A percentile compares a stretch with the other conserved stretches of the same genome.
Evolutionary conservation across 345 rosid species (phyloP).

Genomic region (thale cress (Arabidopsis thaliana)): DNA sequence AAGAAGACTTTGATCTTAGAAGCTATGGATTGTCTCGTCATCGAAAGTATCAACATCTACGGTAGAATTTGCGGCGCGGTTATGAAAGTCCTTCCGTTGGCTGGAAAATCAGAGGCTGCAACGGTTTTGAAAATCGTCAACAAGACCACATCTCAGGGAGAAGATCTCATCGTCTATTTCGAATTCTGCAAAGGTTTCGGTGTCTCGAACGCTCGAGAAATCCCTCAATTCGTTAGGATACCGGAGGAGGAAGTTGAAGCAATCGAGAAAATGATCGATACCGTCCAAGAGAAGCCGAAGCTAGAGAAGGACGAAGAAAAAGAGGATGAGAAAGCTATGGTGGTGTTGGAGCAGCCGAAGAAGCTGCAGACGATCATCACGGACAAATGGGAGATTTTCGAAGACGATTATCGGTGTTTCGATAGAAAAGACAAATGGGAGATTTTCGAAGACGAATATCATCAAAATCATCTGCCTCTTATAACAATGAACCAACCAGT

Average conservation of each 20-base stretch:
- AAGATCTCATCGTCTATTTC: constrained; percentile 57
- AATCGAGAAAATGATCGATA: constrained; percentile 52
- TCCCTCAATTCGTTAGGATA: constrained; percentile 51
- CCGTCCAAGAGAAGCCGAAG: constrained; percentile 10
- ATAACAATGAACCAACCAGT: constrained; percentile 32
- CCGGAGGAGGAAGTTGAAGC: constrained; percentile 56
- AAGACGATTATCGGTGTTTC: constrained; percentile 32
- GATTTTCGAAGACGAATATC: constrained; percentile 32
- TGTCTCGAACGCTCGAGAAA: constrained; percentile 54
- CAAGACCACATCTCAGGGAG: constrained; percentile 54
- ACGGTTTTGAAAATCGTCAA: constrained; percentile 54
- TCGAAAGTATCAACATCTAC: constrained; percentile 66
- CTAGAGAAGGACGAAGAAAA: not conserved
- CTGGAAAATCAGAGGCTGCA: constrained; percentile 52
- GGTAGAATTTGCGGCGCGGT: constrained; percentile 59
- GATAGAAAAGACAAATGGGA: constrained; percentile 39
- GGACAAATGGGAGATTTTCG: constrained; percentile 43
- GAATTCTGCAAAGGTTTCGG: constrained; percentile 62
- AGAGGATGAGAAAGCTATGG: constrained; percentile 32
- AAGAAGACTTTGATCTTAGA: constrained; percentile 57
- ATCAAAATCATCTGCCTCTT: constrained; percentile 35
- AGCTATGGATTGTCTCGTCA: constrained; percentile 75
- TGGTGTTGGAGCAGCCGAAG: constrained; percentile 26
- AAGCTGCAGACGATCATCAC: constrained; percentile 42
- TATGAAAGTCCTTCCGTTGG: constrained; percentile 41